Evolutionary conservation across 129 eudicot genomes (phyloP).

Genomic region (Artemisia annua): DNA sequence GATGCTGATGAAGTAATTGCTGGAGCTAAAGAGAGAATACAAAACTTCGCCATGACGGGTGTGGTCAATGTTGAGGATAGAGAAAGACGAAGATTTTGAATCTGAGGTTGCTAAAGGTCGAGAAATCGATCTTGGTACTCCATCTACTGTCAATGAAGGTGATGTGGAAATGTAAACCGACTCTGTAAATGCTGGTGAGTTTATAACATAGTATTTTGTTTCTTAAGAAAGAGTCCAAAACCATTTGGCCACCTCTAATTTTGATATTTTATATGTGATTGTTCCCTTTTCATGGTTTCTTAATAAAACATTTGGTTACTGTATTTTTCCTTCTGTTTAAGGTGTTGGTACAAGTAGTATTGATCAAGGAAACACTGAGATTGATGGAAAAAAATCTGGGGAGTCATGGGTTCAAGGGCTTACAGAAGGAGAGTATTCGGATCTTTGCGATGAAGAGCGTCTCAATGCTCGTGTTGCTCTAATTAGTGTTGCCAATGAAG

Average conservation of each 20-base stretch:
- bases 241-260: no score
- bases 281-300: not conserved
- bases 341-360: conserved; percentile 34
- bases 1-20: conserved; percentile 77
- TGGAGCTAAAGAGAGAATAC: conserved; percentile 84
- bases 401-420: conserved; percentile 92
- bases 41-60: conserved; percentile 54
- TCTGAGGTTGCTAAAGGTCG: conserved; percentile 77
- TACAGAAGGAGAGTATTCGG: conserved; percentile 90
- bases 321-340: conserved; percentile 5
- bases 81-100: conserved; percentile 78
- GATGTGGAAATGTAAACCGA: conserved; percentile 37
- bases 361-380: conserved; percentile 62
- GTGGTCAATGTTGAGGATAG: conserved; percentile 77
- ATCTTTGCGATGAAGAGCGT: conserved; percentile 86
- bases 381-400: conserved; percentile 77
- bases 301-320: not conserved
- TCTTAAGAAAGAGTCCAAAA: no score
- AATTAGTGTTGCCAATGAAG: conserved; percentile 89
- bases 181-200: conserved; percentile 39
- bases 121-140: conserved; percentile 66
- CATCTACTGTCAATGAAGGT: conserved; percentile 39
- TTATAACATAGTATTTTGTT: not conserved
- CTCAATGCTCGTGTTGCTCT: conserved; percentile 85
- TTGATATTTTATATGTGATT: no score